Evolutionary conservation across 305 asterid genomes (phyloP), one percentile per base, ranked within the genome.

Genomic region (Fraxinus dipetala): DNA sequence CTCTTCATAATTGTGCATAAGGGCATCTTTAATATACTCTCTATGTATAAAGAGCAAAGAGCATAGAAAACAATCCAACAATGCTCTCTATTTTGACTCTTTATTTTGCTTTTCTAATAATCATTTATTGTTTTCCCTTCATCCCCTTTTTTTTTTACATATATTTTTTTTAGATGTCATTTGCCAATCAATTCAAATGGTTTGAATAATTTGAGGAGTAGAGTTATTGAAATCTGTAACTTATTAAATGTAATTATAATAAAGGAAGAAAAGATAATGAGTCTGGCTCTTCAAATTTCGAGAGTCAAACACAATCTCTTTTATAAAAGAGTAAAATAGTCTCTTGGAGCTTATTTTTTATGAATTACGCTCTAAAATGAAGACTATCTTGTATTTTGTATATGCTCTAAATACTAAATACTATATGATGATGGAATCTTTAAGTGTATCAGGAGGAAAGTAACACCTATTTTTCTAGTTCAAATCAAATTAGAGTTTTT

Each of bases 371-470:
- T 45, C 18, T 45, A 13, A 45, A 45, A 10, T 45, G 14, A 45
- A 45, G 56, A 45, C 1, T n/a, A 54, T n/a, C 24, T 54, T 54
- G 63, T 54, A 54, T 54, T 54, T 54, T 54, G 63, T 9, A 16
- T 18, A 16, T n/a, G 63, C 9, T 54, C 24, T 54, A 54, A 54
- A 54, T 54, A 5, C 63, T 16, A 54, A 78, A 69, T 45, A 40
- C 30, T 82, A 54, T 24, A 73, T 14, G 72, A 81, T 34, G 67
- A 56, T 11, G 45, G 16, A 74, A 77, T 83, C 48, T 48, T 79
- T 69, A 85, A 72, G 77, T 56, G 75, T 81, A 51, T 80, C 54
- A 75, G 81, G 85, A 65, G 78, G 78, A 83, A 48, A 74, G 67
- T 63, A 30, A 78, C 75, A 6, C 65, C 59, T 34, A 14, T 40